A percentile compares a stretch with the other conserved stretches of the same genome.
phyloP scores from a whole-genome alignment of 148 eudicot genomes.

The Rhododendron molle region DNA sequence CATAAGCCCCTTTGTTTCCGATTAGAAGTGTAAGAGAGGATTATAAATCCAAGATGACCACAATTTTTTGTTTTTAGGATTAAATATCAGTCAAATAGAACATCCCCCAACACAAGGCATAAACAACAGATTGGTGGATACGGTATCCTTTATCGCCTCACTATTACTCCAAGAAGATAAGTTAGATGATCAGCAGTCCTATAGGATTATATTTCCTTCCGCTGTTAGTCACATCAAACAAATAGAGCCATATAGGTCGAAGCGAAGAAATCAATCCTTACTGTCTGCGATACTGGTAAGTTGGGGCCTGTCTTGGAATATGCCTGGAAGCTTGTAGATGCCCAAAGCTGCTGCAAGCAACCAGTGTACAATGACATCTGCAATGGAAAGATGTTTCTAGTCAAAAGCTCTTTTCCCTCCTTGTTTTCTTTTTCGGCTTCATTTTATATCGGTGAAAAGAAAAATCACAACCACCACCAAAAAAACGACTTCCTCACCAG shows the following conservation, averaged over 20 bases:
- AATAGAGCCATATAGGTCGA: not conserved
- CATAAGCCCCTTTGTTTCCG: not conserved
- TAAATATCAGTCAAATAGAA: too few relatives aligned
- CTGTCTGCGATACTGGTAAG: slow-evolving; percentile 87
- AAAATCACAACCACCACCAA: not conserved
- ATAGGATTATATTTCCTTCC: not conserved
- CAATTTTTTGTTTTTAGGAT: not conserved
- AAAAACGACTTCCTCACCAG: slow-evolving; percentile 40
- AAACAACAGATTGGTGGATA: not conserved
- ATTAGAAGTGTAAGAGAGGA: not conserved
- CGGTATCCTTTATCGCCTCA: not conserved
- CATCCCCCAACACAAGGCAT: not conserved
- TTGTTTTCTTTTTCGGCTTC: not conserved
- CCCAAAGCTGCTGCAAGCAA: slow-evolving; percentile 92
- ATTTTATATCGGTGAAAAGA: not conserved
- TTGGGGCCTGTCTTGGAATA: slow-evolving; percentile 77
- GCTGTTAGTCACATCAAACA: not conserved
- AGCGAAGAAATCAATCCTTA: slow-evolving; percentile 34
- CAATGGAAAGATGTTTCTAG: slow-evolving; percentile 15
- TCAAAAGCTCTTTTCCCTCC: not conserved
- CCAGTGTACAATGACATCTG: slow-evolving; percentile 95
- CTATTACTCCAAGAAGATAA: not conserved
- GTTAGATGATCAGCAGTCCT: not conserved
- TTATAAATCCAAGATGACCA: not conserved
- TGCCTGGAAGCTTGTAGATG: slow-evolving; percentile 70